phyloP scores from a whole-genome alignment of 208 protist species.

The Leishmania lainsoni region DNA sequence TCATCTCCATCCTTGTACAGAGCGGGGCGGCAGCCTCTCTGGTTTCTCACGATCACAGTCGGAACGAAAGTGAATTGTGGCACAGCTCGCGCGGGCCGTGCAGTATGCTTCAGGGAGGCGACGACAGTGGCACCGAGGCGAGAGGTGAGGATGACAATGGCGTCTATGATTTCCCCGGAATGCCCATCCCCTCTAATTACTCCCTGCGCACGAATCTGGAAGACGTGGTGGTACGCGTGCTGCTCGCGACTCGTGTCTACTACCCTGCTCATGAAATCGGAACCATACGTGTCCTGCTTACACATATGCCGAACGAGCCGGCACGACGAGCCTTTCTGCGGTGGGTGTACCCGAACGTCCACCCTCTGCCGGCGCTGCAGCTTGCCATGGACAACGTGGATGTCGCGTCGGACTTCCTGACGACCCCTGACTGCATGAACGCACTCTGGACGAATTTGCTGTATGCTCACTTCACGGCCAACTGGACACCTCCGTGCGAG shows the following conservation, averaged over 20 bases:
- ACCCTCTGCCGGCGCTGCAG: conserved; percentile 71
- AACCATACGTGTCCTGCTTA: conserved; percentile 51
- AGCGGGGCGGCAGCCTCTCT: conserved; percentile 7
- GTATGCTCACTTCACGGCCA: conserved; percentile 66
- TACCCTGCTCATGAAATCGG: conserved; percentile 63
- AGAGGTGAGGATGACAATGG: background rate
- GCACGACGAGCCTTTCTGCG: conserved; percentile 52
- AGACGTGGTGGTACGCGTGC: conserved; percentile 33
- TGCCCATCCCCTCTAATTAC: background rate
- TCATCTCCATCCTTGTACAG: conserved; percentile 41
- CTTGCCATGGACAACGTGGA: conserved; percentile 58
- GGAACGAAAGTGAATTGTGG: background rate
- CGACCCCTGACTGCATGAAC: conserved; percentile 51
- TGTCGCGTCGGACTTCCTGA: conserved; percentile 49
- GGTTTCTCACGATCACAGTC: background rate
- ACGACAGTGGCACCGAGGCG: background rate
- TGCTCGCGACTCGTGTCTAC: conserved; percentile 70
- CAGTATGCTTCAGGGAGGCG: background rate
- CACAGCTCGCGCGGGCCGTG: background rate
- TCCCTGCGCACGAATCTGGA: conserved; percentile 32
- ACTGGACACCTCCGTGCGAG: conserved; percentile 51
- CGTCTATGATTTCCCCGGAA: conserved; percentile 1
- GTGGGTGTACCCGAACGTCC: conserved; percentile 74
- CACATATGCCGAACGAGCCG: conserved; percentile 40
- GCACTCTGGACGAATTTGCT: conserved; percentile 85